Evolutionary conservation across 164 flowering plant genomes (phyloP).

Genomic region (Chloranthus sessilifolius): DNA sequence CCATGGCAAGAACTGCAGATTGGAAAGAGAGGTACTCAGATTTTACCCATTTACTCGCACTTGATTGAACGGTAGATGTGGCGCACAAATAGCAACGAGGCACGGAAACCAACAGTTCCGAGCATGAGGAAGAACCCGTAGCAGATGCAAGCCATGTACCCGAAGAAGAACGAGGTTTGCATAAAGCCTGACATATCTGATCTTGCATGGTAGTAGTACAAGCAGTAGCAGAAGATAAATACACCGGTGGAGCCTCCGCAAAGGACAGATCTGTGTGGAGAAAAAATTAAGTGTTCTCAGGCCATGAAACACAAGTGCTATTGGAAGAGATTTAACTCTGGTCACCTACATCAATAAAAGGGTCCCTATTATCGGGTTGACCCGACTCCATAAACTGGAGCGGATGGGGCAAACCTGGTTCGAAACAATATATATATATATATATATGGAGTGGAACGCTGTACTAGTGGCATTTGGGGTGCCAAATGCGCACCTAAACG

Average conservation of each 20-base stretch:
- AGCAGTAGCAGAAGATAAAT: conserved; percentile 25
- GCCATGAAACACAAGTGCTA: background rate
- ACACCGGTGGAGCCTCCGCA: conserved; percentile 33
- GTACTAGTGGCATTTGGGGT: no score
- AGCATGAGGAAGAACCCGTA: conserved; percentile 35
- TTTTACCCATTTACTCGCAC: conserved; percentile 30
- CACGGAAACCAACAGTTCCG: conserved; percentile 32
- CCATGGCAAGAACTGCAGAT: no score
- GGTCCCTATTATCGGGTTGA: no score
- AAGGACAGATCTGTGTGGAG: conserved; percentile 23
- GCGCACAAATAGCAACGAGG: conserved; percentile 29
- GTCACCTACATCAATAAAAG: no score
- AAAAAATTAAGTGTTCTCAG: background rate
- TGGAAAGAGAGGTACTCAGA: no score
- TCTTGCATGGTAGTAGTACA: conserved; percentile 27
- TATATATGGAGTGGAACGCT: no score
- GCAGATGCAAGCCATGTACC: conserved; percentile 33
- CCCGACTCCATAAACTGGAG: no score
- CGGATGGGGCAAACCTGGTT: no score
- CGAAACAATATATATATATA: no score
- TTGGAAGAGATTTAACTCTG: no score
- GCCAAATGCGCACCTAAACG: no score
- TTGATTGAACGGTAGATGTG: conserved; percentile 29
- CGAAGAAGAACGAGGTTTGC: conserved; percentile 32
- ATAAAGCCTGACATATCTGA: conserved; percentile 32